Evolutionary conservation across 2,329 filamentous ascomycete species (phyloP).

Genomic region (Shiraia bambusicola): DNA sequence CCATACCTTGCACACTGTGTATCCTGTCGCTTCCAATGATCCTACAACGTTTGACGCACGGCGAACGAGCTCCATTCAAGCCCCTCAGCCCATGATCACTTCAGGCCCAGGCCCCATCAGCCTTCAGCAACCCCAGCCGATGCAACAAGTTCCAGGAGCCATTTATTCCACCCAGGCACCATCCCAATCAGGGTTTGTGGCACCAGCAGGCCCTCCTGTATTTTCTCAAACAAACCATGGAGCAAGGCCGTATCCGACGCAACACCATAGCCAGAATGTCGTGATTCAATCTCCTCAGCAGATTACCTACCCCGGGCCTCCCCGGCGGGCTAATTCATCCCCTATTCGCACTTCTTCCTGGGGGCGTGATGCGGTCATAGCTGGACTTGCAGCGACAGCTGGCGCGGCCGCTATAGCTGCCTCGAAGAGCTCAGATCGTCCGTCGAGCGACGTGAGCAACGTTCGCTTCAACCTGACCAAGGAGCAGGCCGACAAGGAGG

Average conservation of each 20-base stretch:
- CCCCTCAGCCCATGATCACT: slow-evolving; percentile 38
- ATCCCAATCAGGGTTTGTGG: slow-evolving; percentile 43
- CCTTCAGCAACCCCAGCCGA: slow-evolving; percentile 83
- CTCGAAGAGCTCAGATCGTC: slow-evolving; percentile 25
- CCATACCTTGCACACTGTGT: slow-evolving; percentile 62
- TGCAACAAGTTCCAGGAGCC: slow-evolving; percentile 68
- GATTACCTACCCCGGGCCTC: slow-evolving; percentile 20
- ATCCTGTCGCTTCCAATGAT: slow-evolving; percentile 67
- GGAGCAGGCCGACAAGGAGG: slow-evolving; percentile 56
- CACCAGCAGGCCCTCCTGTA: slow-evolving; percentile 45
- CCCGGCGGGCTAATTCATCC: slow-evolving; percentile 51
- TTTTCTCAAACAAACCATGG: slow-evolving; percentile 38
- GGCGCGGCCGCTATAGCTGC: slow-evolving; percentile 45
- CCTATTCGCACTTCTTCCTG: slow-evolving; percentile 46
- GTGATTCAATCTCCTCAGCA: slow-evolving; percentile 25
- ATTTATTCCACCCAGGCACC: slow-evolving; percentile 59
- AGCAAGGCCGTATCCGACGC: slow-evolving; percentile 22
- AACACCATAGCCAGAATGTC: slow-evolving; percentile 24
- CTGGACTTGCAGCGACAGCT: slow-evolving; percentile 47
- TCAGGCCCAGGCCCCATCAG: slow-evolving; percentile 56
- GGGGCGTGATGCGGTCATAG: slow-evolving; percentile 48
- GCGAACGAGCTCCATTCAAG: slow-evolving; percentile 53
- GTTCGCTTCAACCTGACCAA: slow-evolving; percentile 61
- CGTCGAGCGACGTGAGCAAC: slow-evolving; percentile 42
- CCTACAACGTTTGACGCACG: slow-evolving; percentile 61